phyloP scores from a whole-genome alignment of 768 basidiomycete genomes.

The Trametes villosa region DNA sequence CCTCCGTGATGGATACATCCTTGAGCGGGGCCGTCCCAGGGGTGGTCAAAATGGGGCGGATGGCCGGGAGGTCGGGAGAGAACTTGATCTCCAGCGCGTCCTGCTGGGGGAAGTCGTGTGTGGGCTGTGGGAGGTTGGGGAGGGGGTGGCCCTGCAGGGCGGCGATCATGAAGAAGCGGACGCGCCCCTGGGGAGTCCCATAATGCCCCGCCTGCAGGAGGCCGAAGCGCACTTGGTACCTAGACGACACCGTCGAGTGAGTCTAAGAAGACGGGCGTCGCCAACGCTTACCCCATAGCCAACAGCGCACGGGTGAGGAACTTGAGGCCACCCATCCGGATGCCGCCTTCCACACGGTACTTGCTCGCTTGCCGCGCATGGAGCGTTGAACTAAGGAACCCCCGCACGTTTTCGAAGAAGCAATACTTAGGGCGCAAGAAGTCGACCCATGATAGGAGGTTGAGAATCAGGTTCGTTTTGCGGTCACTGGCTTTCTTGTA shows the following conservation, averaged over 20 bases:
- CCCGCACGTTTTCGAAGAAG: conserved; percentile 54
- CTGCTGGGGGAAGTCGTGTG: conserved; percentile 44
- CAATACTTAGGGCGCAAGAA: conserved; percentile 46
- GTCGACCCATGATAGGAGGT: conserved; percentile 51
- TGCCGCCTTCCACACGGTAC: conserved; percentile 61
- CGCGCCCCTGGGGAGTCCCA: conserved; percentile 48
- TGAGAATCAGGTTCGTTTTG: conserved; percentile 73
- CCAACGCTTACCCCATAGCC: conserved; percentile 61
- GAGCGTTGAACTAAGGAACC: conserved; percentile 47
- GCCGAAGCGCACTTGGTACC: conserved; percentile 49
- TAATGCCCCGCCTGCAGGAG: conserved; percentile 54
- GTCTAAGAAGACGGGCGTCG: background rate
- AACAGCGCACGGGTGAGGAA: conserved; percentile 62
- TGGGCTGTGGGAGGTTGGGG: conserved; percentile 47
- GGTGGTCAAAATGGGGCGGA: conserved; percentile 50
- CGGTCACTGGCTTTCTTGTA: conserved; percentile 66
- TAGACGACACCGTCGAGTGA: conserved; percentile 20
- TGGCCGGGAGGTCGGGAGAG: conserved; percentile 40
- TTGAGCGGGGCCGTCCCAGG: conserved; percentile 53
- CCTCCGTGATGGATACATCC: conserved; percentile 67
- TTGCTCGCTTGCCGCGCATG: conserved; percentile 40
- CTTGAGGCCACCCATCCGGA: conserved; percentile 77
- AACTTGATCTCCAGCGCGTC: conserved; percentile 57
- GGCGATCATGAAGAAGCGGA: conserved; percentile 55
- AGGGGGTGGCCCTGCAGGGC: conserved; percentile 41